A percentile compares a stretch with the other conserved stretches of the same genome.
phyloP scores from a whole-genome alignment of 2,329 filamentous ascomycete genomes.

The Chlorencoelia australis region DNA sequence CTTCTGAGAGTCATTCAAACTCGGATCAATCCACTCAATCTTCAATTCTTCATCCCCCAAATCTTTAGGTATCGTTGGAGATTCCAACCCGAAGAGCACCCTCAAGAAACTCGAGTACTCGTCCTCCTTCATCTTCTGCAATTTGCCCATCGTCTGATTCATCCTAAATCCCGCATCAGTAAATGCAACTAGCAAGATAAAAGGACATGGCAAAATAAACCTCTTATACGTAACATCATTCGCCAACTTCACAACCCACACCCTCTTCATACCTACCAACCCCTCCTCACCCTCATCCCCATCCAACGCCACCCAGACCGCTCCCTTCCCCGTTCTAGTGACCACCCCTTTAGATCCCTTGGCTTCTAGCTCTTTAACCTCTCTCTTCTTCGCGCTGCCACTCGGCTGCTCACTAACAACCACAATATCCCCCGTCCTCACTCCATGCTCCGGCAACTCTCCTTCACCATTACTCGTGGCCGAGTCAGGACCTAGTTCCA shows the following conservation, averaged over 20 bases:
- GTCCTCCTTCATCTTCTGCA: constrained; percentile 46
- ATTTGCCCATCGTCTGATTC: constrained; percentile 50
- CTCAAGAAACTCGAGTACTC: constrained; percentile 51
- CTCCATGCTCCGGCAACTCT: constrained; percentile 63
- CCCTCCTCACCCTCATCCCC: constrained; percentile 45
- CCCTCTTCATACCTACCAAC: constrained; percentile 28
- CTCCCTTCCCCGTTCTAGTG: constrained; percentile 47
- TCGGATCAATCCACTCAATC: constrained; percentile 51
- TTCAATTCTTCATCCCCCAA: constrained; percentile 34
- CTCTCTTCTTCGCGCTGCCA: constrained; percentile 49
- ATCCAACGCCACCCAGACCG: constrained; percentile 59
- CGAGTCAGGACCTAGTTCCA: constrained; percentile 69
- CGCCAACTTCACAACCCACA: constrained; percentile 58
- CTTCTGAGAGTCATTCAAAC: constrained; percentile 56
- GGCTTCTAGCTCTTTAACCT: constrained; percentile 60
- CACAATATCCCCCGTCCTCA: constrained; percentile 70
- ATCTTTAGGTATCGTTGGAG: constrained; percentile 38
- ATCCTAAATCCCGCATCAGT: constrained; percentile 38
- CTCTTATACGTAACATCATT: constrained; percentile 55
- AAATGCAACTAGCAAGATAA: constrained; percentile 1
- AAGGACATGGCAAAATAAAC: constrained; percentile 14
- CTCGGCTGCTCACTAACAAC: constrained; percentile 65
- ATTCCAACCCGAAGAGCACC: constrained; percentile 51
- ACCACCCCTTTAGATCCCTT: constrained; percentile 63
- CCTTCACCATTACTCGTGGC: constrained; percentile 42